Conservation (phyloP, 768 basidiomycete genomes). For the Bullera alba region DNA sequence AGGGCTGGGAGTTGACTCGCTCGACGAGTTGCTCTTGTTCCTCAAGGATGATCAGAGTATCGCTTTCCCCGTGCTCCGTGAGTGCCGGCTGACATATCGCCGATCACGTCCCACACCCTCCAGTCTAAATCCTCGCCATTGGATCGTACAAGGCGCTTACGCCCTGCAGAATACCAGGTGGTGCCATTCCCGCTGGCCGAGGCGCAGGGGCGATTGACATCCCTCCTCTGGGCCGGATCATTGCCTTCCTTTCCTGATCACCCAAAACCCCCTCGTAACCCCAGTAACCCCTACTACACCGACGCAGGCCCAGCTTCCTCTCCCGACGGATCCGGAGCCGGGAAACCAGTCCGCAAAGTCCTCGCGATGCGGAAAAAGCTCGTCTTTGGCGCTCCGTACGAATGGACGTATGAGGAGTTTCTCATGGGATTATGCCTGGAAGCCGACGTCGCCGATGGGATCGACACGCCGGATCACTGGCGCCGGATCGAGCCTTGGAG, state of each 20-base stretch:
- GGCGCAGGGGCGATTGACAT: constrained; percentile 57
- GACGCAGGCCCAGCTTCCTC: neutral
- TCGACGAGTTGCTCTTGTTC: constrained; percentile 46
- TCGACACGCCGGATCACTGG: constrained; percentile 19
- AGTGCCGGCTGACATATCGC: constrained; percentile 7
- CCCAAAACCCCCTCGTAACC: constrained; percentile 21
- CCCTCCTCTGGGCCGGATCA: constrained; percentile 39
- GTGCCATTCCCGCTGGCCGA: constrained; percentile 72
- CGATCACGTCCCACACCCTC: too few relatives aligned
- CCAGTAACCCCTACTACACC: constrained; percentile 27
- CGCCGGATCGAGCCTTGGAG: constrained; percentile 33
- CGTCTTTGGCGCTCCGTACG: constrained; percentile 40
- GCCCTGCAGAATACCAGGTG: constrained; percentile 49
- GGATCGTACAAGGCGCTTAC: neutral
- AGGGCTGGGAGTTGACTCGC: constrained; percentile 36
- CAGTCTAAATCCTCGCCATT: too few relatives aligned
- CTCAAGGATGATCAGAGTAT: constrained; percentile 42
- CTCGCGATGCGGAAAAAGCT: constrained; percentile 20
- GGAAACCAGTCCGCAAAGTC: constrained; percentile 20
- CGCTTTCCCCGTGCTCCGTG: constrained; percentile 42
- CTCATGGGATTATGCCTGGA: constrained; percentile 33
- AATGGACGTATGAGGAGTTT: constrained; percentile 38
- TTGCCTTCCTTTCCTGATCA: constrained; percentile 31
- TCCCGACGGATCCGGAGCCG: neutral
- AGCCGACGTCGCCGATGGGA: constrained; percentile 14